Percentiles rank a stretch among this genome's conserved stretches.
Evolutionary conservation across 345 rosid species (phyloP).

Genomic region (Linum trigynum): DNA sequence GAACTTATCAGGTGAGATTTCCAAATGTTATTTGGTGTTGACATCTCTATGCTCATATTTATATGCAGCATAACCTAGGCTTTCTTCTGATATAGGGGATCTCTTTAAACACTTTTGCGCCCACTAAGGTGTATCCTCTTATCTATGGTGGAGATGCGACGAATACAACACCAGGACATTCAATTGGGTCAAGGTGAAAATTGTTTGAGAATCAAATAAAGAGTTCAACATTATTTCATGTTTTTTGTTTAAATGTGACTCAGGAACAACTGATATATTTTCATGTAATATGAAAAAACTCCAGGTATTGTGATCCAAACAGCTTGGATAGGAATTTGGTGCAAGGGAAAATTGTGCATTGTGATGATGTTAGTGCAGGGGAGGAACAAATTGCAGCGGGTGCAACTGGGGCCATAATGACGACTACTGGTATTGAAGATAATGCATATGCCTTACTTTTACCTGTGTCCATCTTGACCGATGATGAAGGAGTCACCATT

Average conservation of each 20-base stretch:
- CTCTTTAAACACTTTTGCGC: not conserved
- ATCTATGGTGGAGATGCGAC: too few species aligned
- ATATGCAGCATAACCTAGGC: not conserved
- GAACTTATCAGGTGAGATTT: constrained; percentile 7
- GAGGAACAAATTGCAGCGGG: constrained; percentile 1
- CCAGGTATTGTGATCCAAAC: not conserved
- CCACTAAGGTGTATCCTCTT: not conserved
- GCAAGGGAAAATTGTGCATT: constrained; percentile 8
- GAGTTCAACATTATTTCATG: not conserved
- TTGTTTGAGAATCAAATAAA: too few species aligned
- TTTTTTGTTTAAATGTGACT: not conserved
- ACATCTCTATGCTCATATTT: too few species aligned
- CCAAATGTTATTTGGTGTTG: too few species aligned
- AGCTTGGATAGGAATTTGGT: not conserved
- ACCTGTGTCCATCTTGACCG: constrained; percentile 16
- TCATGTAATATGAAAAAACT: not conserved
- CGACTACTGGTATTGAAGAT: not conserved
- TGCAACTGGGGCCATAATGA: constrained; percentile 21
- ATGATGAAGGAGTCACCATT: constrained; percentile 6
- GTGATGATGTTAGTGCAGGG: not conserved
- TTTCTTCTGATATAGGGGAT: not conserved
- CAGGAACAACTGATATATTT: not conserved
- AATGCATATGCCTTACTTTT: constrained; percentile 16
- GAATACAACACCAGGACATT: not conserved
- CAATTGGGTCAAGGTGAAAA: not conserved